These are phyloP conservation scores for Stephania cephalantha DNA, from an alignment of 164 flowering plant genomes.

Conservation along the genomic window DNA sequence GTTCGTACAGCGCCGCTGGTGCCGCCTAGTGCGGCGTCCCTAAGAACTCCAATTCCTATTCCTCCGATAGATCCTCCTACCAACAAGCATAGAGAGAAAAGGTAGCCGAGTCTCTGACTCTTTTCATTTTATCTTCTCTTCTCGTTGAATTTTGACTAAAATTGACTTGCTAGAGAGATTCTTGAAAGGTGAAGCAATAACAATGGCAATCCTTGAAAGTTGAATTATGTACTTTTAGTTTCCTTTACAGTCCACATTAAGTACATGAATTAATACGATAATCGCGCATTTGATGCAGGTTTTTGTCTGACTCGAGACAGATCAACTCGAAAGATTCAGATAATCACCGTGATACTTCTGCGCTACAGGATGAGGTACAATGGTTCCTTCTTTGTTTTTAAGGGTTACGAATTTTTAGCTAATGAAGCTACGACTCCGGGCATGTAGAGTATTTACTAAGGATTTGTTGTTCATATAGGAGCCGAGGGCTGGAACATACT, in stretches of 20 bases:
- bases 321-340: slow-evolving; percentile 38
- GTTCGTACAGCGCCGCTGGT: slow-evolving; percentile 41
- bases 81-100: slow-evolving; percentile 44
- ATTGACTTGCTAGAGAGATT: background rate
- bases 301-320: slow-evolving; percentile 35
- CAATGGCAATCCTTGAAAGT: too few relatives aligned
- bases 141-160: background rate
- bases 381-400: background rate
- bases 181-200: background rate
- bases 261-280: too few relatives aligned
- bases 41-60: slow-evolving; percentile 47
- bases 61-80: slow-evolving; percentile 77
- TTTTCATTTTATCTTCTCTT: background rate
- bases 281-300: slow-evolving; percentile 25
- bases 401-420: too few relatives aligned
- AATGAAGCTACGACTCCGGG: too few relatives aligned
- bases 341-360: slow-evolving; percentile 66
- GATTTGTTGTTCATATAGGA: too few relatives aligned
- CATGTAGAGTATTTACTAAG: too few relatives aligned
- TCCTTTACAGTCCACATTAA: too few relatives aligned
- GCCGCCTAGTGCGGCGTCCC: slow-evolving; percentile 47
- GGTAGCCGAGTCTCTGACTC: slow-evolving; percentile 27
- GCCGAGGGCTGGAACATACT: too few relatives aligned
- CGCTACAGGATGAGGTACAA: slow-evolving; percentile 83
- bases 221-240: too few relatives aligned